Conservation (phyloP, 495 filamentous ascomycete genomes). For the Aspergillus cavernicola region DNA sequence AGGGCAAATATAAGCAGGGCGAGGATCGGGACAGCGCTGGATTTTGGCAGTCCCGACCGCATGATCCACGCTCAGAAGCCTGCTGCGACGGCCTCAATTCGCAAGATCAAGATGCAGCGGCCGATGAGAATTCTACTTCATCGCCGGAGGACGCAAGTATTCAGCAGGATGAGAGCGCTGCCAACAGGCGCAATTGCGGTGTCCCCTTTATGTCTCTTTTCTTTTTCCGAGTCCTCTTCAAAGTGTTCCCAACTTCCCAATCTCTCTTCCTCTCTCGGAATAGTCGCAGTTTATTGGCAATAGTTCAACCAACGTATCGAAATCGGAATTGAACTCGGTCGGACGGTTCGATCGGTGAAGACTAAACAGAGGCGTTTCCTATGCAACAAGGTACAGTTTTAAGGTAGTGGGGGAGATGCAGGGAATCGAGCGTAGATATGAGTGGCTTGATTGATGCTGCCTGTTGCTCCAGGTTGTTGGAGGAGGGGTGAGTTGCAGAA, state of each 20-base stretch:
- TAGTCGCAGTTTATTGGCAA: conserved; percentile 12
- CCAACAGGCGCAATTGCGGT: neutral
- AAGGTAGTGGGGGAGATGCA: conserved; percentile 3
- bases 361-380: neutral
- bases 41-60: conserved; percentile 38
- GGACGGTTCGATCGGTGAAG: neutral
- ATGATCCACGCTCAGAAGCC: conserved; percentile 27
- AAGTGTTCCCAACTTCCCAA: too few species aligned
- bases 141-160: conserved; percentile 8
- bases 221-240: neutral
- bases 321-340: conserved; percentile 3
- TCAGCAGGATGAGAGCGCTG: conserved; percentile 1
- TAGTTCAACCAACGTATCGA: conserved; percentile 1
- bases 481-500: conserved; percentile 6
- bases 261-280: neutral
- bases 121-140: conserved; percentile 14
- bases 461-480: neutral
- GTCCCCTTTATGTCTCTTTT: neutral
- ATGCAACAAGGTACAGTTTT: neutral
- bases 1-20: conserved; percentile 36
- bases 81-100: conserved; percentile 5
- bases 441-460: conserved; percentile 3
- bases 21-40: conserved; percentile 39
- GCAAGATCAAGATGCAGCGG: neutral
- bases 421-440: neutral